Base-by-base conservation (phyloP, 805 yeast species). In the Saturnispora dispora region DNA sequence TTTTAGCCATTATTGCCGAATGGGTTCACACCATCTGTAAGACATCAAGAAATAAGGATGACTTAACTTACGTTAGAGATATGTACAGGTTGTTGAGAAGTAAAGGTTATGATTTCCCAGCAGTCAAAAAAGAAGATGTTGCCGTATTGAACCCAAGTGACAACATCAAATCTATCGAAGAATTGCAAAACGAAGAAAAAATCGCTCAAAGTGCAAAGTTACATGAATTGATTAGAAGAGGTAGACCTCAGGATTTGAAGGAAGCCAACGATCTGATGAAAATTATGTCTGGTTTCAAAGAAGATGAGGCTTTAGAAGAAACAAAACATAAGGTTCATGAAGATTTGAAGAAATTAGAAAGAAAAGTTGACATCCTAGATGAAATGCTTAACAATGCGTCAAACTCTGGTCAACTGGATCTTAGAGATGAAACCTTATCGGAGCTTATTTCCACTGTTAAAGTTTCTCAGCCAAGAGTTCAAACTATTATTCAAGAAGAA, bases 251-350 rank as follows among this genome's bases (percentile, higher is more conserved):
- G 56, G 99, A 93, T 69, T 77, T 93, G 63, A 87, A 84, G 60
- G 99, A 93, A 68, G 99, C 99, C 43, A 93, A 93, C 68, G 88
- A 86, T 59, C 76, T 93, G 67, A 93, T 93, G 99, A 89, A 91
- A 66, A 81, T 93, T 58, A 89, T 93, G 96, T 96, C 98, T 5
- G 99, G 99, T 5, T 93, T 88, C 73, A 86, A 86, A 66, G 88
- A 86, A 61, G 96, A 89, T 64, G 79, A 82, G 54, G 71, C 77
- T 18, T 71, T 77, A 54, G 79, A 80, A 50, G 86, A 83, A 60
- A 85, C 88, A 57, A 82, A 81, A 62, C 87, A 85, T 52, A 81
- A 85, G 59, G 84, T 90, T 33, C 82, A 83, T 33, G 88, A 85
- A 56, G 98, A 93, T 62, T 73, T 93, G 49, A 88, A 85, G 46